These are phyloP conservation scores for Wickerhamomyces ciferrii DNA, from an alignment of 805 yeast species.

Conservation along the genomic window DNA sequence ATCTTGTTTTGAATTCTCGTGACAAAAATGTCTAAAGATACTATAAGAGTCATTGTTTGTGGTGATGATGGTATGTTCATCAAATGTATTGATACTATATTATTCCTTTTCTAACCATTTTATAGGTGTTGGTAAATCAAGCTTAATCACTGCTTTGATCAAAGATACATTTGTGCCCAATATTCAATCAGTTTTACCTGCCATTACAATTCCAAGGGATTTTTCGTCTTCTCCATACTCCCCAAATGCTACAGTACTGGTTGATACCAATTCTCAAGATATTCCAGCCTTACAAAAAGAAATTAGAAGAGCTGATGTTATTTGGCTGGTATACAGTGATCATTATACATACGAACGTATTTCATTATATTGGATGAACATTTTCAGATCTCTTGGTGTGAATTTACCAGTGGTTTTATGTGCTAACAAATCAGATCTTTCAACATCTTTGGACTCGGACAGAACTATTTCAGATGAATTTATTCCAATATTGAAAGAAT, in stretches of 20 bases:
- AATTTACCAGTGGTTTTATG: constrained; percentile 90
- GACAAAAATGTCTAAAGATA: constrained; percentile 34
- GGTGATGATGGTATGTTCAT: constrained; percentile 77
- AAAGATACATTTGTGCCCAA: constrained; percentile 78
- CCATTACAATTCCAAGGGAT: constrained; percentile 77
- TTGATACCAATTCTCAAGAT: constrained; percentile 78
- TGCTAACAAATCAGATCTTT: constrained; percentile 69
- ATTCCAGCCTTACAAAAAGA: constrained; percentile 57
- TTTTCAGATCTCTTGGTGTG: constrained; percentile 88
- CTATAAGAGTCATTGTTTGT: constrained; percentile 80
- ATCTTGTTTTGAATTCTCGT: background rate
- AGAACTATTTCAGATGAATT: constrained; percentile 67
- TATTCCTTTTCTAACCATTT: constrained; percentile 1
- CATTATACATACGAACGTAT: constrained; percentile 93
- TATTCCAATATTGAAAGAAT: constrained; percentile 80
- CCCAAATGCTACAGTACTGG: constrained; percentile 60
- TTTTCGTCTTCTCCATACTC: constrained; percentile 54
- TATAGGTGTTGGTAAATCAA: constrained; percentile 68
- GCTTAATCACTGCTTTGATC: constrained; percentile 71
- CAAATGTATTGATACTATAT: too few species aligned
- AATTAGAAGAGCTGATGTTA: constrained; percentile 80
- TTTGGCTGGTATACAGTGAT: constrained; percentile 92
- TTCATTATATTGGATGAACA: constrained; percentile 90
- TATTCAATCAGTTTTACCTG: constrained; percentile 75
- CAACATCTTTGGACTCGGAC: constrained; percentile 36